phyloP scores from a whole-genome alignment of 495 filamentous ascomycete genomes.

The Wilcoxina mikolae region DNA sequence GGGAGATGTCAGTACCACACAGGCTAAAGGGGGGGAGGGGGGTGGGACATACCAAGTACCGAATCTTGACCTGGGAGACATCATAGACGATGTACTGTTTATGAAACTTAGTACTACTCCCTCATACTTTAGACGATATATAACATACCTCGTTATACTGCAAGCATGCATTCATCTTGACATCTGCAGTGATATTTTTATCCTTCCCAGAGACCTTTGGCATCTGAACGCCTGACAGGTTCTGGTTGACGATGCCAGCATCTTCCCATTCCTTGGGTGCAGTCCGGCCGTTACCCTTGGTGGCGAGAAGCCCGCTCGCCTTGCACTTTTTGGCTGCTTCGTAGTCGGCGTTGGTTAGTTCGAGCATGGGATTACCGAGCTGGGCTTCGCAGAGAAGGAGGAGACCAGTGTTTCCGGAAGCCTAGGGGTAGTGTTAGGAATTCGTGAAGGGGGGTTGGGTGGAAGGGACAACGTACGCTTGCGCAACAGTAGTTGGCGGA shows the following conservation, averaged over 20 bases:
- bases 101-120: no score
- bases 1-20: not conserved
- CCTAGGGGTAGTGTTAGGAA: no score
- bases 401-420: constrained; percentile 39
- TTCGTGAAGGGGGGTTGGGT: no score
- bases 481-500: constrained; percentile 62
- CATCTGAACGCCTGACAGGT: constrained; percentile 52
- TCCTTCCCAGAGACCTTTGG: constrained; percentile 15
- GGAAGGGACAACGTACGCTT: no score
- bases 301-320: constrained; percentile 44
- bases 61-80: constrained; percentile 57
- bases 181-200: constrained; percentile 16
- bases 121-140: no score
- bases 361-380: constrained; percentile 54
- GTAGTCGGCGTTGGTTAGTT: constrained; percentile 39
- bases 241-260: constrained; percentile 46
- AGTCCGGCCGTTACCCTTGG: constrained; percentile 46
- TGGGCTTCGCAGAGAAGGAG: constrained; percentile 67
- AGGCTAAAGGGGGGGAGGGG: not conserved
- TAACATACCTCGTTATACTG: constrained; percentile 54
- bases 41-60: constrained; percentile 44
- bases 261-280: constrained; percentile 63
- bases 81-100: constrained; percentile 76
- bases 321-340: constrained; percentile 49
- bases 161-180: constrained; percentile 24